Conservation (phyloP, 2,329 filamentous ascomycete species). For the Penicillium sp. region DNA sequence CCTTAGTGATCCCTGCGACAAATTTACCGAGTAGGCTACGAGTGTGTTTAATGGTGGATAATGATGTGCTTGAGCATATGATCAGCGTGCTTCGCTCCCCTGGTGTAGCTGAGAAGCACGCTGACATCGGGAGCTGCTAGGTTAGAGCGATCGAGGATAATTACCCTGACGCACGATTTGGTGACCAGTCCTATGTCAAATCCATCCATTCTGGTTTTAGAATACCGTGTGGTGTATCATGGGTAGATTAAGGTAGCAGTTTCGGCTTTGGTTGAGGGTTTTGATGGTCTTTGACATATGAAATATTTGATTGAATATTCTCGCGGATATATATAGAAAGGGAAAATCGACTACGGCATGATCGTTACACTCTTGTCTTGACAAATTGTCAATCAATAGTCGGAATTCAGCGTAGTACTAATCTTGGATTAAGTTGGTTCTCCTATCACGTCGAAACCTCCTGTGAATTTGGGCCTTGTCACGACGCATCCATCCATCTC, state of each 20-base stretch:
- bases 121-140: slow-evolving; percentile 17
- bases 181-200: slow-evolving; percentile 10
- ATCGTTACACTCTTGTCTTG: background rate
- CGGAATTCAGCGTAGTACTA: background rate
- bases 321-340: slow-evolving; percentile 24
- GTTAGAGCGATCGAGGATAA: slow-evolving; percentile 32
- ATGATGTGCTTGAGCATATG: slow-evolving; percentile 22
- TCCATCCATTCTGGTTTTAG: background rate
- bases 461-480: too few relatives aligned
- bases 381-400: too few relatives aligned
- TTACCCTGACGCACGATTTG: slow-evolving; percentile 24
- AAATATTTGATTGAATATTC: slow-evolving; percentile 26
- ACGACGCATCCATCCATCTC: too few relatives aligned
- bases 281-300: slow-evolving; percentile 24
- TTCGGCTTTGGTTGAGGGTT: slow-evolving; percentile 27
- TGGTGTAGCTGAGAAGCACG: slow-evolving; percentile 8
- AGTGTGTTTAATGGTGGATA: slow-evolving; percentile 29
- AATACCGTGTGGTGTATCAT: slow-evolving; percentile 15
- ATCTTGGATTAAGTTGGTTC: background rate
- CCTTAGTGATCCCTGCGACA: slow-evolving; percentile 23
- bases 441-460: background rate
- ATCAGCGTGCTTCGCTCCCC: slow-evolving; percentile 13
- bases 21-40: slow-evolving; percentile 28
- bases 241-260: slow-evolving; percentile 28
- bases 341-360: slow-evolving; percentile 22